Conservation (phyloP, 306 rosid species). For the Luffa aegyptiaca region DNA sequence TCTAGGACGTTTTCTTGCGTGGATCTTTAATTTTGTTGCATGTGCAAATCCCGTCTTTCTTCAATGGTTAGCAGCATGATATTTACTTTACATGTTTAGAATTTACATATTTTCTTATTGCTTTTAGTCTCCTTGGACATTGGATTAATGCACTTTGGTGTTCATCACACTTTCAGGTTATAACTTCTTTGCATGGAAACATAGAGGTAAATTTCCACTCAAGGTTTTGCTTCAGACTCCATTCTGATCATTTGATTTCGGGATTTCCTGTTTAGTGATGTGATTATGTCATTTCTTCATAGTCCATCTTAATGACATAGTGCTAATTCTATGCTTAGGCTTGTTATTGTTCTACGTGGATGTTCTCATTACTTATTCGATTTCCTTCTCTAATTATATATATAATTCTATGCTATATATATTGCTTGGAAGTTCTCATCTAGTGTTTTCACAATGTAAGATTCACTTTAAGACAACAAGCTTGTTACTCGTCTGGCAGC, state of each 20-base stretch:
- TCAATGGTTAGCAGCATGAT: background rate
- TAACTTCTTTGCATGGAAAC: conserved; percentile 60
- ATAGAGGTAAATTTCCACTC: conserved; percentile 44
- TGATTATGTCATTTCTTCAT: background rate
- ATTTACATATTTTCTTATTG: conserved; percentile 1
- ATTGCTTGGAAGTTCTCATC: background rate
- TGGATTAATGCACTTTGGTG: background rate
- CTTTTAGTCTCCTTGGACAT: conserved; percentile 2
- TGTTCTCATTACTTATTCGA: background rate
- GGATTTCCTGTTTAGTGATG: background rate
- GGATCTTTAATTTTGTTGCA: background rate
- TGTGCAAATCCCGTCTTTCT: background rate
- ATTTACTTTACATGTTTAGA: background rate
- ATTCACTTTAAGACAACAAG: background rate
- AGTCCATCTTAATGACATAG: background rate
- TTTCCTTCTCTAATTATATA: background rate
- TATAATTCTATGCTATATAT: background rate
- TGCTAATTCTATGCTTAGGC: background rate
- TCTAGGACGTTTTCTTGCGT: background rate
- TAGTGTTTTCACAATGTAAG: background rate
- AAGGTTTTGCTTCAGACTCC: background rate
- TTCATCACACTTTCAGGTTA: conserved; percentile 46
- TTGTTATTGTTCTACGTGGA: background rate
- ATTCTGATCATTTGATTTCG: background rate
- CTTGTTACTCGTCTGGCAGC: background rate